Evolutionary conservation across 2,329 filamentous ascomycete species (phyloP).

Genomic region (Beauveria bassiana): DNA sequence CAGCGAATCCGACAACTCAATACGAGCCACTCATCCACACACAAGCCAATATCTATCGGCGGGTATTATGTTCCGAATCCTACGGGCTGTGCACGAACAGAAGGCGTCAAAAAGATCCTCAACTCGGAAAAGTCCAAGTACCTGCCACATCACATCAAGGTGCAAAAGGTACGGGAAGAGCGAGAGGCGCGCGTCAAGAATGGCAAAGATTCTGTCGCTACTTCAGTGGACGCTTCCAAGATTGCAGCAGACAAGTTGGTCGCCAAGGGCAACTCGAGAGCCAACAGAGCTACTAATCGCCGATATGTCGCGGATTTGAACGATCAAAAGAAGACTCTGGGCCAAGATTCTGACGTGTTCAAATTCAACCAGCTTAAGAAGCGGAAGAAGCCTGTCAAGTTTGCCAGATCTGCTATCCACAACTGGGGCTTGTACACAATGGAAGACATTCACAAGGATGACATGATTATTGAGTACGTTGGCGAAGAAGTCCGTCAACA

Average conservation of each 20-base stretch:
- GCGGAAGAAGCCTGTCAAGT: conserved; percentile 97
- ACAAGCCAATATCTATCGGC: conserved; percentile 38
- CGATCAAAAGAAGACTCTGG: conserved; percentile 81
- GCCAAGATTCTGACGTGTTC: conserved; percentile 80
- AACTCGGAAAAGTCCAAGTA: conserved; percentile 98
- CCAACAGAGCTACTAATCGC: conserved; percentile 91
- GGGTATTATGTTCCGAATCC: conserved; percentile 77
- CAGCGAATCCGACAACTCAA: conserved; percentile 51
- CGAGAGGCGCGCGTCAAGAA: conserved; percentile 71
- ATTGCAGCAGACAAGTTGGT: conserved; percentile 72
- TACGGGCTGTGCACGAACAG: conserved; percentile 81
- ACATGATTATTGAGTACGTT: conserved; percentile 99
- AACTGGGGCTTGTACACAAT: conserved; percentile 98
- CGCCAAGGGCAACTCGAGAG: conserved; percentile 83
- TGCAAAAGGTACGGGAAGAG: conserved; percentile 84
- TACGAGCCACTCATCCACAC: conserved; percentile 21
- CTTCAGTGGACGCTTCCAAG: conserved; percentile 62
- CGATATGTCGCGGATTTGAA: conserved; percentile 92
- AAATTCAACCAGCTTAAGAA: conserved; percentile 99
- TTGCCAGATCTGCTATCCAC: conserved; percentile 94
- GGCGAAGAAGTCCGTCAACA: conserved; percentile 95
- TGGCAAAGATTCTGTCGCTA: conserved; percentile 55
- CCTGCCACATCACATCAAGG: conserved; percentile 92
- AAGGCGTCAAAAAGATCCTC: conserved; percentile 90
- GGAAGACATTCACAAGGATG: conserved; percentile 93